phyloP scores from a whole-genome alignment of 805 yeast species.

The Lipomyces japonicus region DNA sequence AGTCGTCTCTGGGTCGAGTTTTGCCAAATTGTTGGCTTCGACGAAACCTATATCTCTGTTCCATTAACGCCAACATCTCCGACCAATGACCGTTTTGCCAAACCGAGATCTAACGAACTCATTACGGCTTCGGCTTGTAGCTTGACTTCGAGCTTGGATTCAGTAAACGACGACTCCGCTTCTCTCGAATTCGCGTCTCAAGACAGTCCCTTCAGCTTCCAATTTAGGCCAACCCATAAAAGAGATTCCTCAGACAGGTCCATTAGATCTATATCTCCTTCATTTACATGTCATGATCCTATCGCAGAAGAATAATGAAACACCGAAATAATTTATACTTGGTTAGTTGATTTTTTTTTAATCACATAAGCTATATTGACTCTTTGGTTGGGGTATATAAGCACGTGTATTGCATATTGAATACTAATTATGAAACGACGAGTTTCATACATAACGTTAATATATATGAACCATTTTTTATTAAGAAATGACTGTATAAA shows the following conservation, averaged over 20 bases:
- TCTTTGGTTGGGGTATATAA: too few species aligned
- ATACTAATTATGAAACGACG: too few species aligned
- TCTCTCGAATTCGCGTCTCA: background rate
- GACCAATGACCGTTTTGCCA: background rate
- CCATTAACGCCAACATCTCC: background rate
- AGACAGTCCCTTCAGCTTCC: background rate
- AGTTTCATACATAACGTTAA: too few species aligned
- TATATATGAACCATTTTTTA: too few species aligned
- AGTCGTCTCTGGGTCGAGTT: constrained; percentile 20
- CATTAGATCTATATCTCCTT: background rate
- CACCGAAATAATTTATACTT: too few species aligned
- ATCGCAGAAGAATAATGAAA: constrained; percentile 6
- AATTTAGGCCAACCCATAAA: background rate
- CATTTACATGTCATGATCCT: background rate
- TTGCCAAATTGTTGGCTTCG: constrained; percentile 21
- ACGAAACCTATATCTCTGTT: constrained; percentile 1
- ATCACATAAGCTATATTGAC: too few species aligned
- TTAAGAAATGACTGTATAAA: too few species aligned
- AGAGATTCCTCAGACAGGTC: background rate
- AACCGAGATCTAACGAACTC: background rate
- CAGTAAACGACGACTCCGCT: too few species aligned
- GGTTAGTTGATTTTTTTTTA: too few species aligned
- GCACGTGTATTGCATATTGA: too few species aligned
- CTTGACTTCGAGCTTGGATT: too few species aligned
- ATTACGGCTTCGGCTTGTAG: too few species aligned